phyloP scores from a whole-genome alignment of 352 stramenopile genomes.

The Pythium brachiatum region DNA sequence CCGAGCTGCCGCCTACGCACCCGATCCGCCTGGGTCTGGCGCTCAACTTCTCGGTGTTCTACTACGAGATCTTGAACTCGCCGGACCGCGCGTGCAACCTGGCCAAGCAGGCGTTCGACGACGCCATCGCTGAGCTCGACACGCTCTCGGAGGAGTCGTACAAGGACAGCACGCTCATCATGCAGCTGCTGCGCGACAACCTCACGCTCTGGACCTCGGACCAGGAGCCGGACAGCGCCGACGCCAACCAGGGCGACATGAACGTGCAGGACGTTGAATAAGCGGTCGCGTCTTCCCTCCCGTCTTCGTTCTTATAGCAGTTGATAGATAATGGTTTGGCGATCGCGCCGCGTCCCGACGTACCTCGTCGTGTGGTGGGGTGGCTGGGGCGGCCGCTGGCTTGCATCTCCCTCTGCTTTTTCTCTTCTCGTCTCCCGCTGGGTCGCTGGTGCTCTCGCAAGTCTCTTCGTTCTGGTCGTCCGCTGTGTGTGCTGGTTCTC shows the following conservation, averaged over 20 bases:
- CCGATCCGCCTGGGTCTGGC: conserved; percentile 98
- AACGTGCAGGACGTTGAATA: conserved; percentile 85
- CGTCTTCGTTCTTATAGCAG: conserved; percentile 29
- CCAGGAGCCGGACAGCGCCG: conserved; percentile 87
- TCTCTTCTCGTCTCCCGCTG: background rate
- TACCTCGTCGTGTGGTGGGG: conserved; percentile 3
- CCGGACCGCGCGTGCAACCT: conserved; percentile 92
- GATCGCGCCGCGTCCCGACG: conserved; percentile 16
- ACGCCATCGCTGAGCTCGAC: conserved; percentile 99
- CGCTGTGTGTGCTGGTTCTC: background rate
- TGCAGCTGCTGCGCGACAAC: conserved; percentile 99
- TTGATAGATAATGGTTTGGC: conserved; percentile 33
- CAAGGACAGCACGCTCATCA: conserved; percentile 99
- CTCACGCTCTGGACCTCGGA: conserved; percentile 99
- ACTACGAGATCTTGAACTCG: conserved; percentile 99
- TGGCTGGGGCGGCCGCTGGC: conserved; percentile 3
- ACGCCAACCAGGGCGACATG: conserved; percentile 89
- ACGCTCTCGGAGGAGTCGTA: conserved; percentile 99
- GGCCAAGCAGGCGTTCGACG: conserved; percentile 98
- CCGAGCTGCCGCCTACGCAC: conserved; percentile 97
- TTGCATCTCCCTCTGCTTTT: conserved; percentile 25
- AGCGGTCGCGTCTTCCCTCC: conserved; percentile 12
- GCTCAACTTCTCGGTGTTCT: conserved; percentile 99
- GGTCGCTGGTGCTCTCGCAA: background rate
- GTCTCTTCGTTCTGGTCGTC: background rate